Evolutionary conservation across 2,329 filamentous ascomycete species (phyloP).

Genomic region (Parascedosporium putredinis): DNA sequence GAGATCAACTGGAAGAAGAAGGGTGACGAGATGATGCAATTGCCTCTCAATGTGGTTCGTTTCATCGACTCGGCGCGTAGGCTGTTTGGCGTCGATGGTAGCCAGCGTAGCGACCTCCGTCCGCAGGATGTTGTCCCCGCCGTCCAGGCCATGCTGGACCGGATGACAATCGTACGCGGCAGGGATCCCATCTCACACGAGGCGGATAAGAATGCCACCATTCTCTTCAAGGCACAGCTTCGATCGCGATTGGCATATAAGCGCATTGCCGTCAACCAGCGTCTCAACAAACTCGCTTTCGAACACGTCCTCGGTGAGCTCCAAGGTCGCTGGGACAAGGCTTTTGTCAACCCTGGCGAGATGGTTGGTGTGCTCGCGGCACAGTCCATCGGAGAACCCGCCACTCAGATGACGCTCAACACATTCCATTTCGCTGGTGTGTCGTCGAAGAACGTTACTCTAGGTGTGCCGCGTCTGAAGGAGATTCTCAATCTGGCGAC

Average conservation of each 20-base stretch:
- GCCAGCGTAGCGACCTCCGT: constrained; percentile 77
- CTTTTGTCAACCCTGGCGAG: constrained; percentile 84
- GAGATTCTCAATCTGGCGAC: constrained; percentile 97
- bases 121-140: constrained; percentile 78
- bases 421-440: constrained; percentile 99
- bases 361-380: constrained; percentile 98
- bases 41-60: constrained; percentile 83
- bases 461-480: constrained; percentile 97
- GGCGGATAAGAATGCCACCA: constrained; percentile 78
- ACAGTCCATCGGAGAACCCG: constrained; percentile 96
- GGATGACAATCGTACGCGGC: constrained; percentile 78
- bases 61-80: constrained; percentile 86
- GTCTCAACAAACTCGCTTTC: constrained; percentile 82
- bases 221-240: constrained; percentile 85
- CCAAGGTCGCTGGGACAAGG: constrained; percentile 75
- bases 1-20: constrained; percentile 55
- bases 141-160: constrained; percentile 63
- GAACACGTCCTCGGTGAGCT: constrained; percentile 86
- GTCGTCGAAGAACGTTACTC: constrained; percentile 97
- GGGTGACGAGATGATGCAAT: constrained; percentile 76
- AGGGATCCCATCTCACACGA: constrained; percentile 72
- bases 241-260: constrained; percentile 89
- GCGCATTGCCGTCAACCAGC: constrained; percentile 75
- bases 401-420: constrained; percentile 98
- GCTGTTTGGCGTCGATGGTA: constrained; percentile 81